These are phyloP conservation scores for Nissolia schottii DNA, from an alignment of 306 rosid genomes.

Conservation along the genomic window DNA sequence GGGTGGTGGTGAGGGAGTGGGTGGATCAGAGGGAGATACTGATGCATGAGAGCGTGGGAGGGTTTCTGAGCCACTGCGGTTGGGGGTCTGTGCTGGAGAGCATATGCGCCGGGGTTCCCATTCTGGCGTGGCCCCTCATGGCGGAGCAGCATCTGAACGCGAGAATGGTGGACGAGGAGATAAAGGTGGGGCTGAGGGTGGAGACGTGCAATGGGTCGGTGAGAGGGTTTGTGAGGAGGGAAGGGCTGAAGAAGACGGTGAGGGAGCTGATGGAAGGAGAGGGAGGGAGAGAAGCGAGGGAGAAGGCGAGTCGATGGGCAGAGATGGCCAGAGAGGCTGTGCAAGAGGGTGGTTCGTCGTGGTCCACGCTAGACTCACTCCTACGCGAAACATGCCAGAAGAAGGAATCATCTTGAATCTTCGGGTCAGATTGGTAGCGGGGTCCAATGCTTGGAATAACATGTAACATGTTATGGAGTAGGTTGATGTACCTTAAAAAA, in stretches of 20 bases:
- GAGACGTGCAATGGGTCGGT: neutral
- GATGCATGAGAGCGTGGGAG: slow-evolving; percentile 5
- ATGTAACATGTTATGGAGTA: no score
- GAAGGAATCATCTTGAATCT: neutral
- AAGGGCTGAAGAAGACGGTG: neutral
- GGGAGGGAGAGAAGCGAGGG: neutral
- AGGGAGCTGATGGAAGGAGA: slow-evolving; percentile 11
- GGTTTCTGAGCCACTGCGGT: neutral
- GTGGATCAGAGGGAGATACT: neutral
- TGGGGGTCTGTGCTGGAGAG: slow-evolving; percentile 14
- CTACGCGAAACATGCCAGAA: neutral
- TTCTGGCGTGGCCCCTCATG: slow-evolving; percentile 20
- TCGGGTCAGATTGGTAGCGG: no score
- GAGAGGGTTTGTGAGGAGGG: slow-evolving; percentile 10
- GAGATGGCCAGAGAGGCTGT: neutral
- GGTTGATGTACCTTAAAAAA: no score
- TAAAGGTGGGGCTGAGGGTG: slow-evolving; percentile 7
- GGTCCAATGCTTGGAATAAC: no score
- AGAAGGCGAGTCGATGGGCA: neutral
- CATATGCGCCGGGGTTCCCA: slow-evolving; percentile 2
- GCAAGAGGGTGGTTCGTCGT: slow-evolving; percentile 5
- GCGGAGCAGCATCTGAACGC: slow-evolving; percentile 17
- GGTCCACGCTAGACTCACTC: neutral
- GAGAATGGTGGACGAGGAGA: slow-evolving; percentile 14
- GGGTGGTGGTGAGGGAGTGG: neutral